phyloP scores from a whole-genome alignment of 2,329 filamentous ascomycete genomes.

The Amylocarpus encephaloides region DNA sequence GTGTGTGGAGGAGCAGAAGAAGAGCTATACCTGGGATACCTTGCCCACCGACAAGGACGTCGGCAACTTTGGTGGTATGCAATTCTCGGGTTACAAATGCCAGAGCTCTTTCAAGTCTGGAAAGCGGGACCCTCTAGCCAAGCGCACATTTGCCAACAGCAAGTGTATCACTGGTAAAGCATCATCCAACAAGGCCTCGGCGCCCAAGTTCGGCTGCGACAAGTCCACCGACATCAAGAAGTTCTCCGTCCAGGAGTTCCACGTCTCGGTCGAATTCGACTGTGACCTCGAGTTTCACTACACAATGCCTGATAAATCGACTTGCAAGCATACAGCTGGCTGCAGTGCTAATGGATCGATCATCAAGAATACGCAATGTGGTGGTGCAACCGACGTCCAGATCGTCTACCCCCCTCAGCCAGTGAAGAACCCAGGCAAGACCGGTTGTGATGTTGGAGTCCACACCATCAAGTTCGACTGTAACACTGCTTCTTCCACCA shows the following conservation, averaged over 20 bases:
- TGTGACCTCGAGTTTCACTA: constrained; percentile 81
- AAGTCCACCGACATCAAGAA: constrained; percentile 37
- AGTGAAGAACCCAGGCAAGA: constrained; percentile 45
- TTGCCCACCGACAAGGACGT: constrained; percentile 53
- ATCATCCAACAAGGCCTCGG: constrained; percentile 37
- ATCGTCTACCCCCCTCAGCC: constrained; percentile 53
- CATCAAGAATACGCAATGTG: constrained; percentile 82
- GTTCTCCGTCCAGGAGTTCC: constrained; percentile 72
- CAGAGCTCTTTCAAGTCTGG: constrained; percentile 43
- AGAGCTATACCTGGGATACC: constrained; percentile 66
- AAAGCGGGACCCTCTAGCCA: constrained; percentile 48
- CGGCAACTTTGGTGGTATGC: constrained; percentile 62
- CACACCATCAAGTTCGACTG: constrained; percentile 74
- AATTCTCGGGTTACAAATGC: constrained; percentile 69
- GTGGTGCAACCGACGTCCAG: constrained; percentile 77
- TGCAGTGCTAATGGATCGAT: constrained; percentile 64
- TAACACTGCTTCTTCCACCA: constrained; percentile 29
- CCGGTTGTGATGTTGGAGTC: constrained; percentile 64
- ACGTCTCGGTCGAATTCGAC: constrained; percentile 69
- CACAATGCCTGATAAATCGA: constrained; percentile 73
- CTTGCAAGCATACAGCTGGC: constrained; percentile 68
- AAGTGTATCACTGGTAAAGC: constrained; percentile 56
- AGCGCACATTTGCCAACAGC: constrained; percentile 30
- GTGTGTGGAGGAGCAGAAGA: constrained; percentile 63
- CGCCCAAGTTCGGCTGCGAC: constrained; percentile 54